These are phyloP conservation scores for Acanthamoeba healyi DNA, from an alignment of 208 protist species.

Conservation along the genomic window DNA sequence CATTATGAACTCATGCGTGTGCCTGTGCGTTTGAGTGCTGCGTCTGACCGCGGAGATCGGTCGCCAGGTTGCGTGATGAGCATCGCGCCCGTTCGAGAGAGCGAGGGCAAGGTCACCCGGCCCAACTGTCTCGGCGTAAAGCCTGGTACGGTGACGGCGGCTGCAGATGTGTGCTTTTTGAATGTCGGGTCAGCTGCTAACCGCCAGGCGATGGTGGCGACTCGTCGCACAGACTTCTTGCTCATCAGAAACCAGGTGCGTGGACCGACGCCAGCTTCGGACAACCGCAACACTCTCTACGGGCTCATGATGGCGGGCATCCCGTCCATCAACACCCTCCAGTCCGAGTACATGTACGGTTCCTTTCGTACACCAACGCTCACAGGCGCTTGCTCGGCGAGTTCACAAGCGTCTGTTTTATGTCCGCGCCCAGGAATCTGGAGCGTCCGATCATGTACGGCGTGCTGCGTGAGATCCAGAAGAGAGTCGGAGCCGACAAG, in stretches of 20 bases:
- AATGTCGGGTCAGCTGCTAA: too few species aligned
- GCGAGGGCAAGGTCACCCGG: constrained; percentile 22
- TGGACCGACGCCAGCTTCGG: constrained; percentile 17
- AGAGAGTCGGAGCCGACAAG: constrained; percentile 33
- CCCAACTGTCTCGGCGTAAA: constrained; percentile 16
- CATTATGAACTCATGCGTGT: neutral
- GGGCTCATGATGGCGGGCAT: constrained; percentile 36
- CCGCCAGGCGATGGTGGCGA: too few species aligned
- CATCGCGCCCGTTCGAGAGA: constrained; percentile 43
- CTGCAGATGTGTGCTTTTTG: too few species aligned
- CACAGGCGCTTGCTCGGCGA: too few species aligned
- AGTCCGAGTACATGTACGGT: constrained; percentile 54
- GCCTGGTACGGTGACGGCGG: neutral
- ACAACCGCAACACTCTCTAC: constrained; percentile 30
- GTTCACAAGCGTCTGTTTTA: too few species aligned
- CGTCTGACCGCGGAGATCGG: too few species aligned
- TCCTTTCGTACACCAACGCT: too few species aligned
- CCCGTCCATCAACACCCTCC: constrained; percentile 52
- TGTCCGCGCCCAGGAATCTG: neutral
- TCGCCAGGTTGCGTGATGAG: neutral
- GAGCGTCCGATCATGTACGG: constrained; percentile 30
- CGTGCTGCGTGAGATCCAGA: constrained; percentile 10
- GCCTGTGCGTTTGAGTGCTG: neutral
- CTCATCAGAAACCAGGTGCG: constrained; percentile 44
- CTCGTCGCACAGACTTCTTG: constrained; percentile 26